Conservation (phyloP, 225 moss, liverwort and hornwort genomes). For the Physcomitrium patens region DNA sequence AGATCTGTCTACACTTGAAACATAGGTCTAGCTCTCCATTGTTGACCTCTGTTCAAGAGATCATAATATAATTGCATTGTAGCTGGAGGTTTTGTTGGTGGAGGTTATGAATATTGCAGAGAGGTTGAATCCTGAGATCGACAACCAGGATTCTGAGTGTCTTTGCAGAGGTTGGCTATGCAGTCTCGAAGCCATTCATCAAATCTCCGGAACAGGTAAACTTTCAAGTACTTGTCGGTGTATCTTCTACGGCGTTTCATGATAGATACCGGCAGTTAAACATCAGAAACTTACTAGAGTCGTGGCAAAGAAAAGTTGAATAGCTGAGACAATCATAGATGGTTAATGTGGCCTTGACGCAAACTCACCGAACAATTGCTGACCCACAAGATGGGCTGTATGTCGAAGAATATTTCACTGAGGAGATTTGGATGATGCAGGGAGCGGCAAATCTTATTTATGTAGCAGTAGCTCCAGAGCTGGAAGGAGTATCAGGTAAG, state of each 20-base stretch:
- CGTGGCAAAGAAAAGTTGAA: background rate
- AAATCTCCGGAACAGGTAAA: slow-evolving; percentile 39
- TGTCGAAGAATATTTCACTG: background rate
- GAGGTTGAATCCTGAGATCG: background rate
- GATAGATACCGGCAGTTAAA: background rate
- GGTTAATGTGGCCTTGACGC: background rate
- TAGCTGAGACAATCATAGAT: background rate
- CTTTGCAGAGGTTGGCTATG: slow-evolving; percentile 45
- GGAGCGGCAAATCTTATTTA: slow-evolving; percentile 45
- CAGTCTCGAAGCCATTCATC: slow-evolving; percentile 46
- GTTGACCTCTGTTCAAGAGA: background rate
- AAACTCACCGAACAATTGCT: background rate
- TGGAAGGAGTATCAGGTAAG: slow-evolving; percentile 40
- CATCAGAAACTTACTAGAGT: background rate
- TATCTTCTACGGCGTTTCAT: background rate
- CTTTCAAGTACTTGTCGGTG: background rate
- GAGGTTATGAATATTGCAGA: background rate
- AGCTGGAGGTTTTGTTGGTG: background rate
- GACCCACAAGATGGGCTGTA: background rate
- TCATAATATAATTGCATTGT: background rate
- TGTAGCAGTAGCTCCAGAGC: slow-evolving; percentile 40
- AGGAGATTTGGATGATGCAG: slow-evolving; percentile 20
- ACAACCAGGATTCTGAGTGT: background rate
- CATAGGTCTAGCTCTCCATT: background rate
- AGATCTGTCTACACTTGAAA: too few relatives aligned